Evolutionary conservation across 805 yeast genomes (phyloP), one percentile per base, ranked within the genome.

Genomic region (Saitoella complicata): DNA sequence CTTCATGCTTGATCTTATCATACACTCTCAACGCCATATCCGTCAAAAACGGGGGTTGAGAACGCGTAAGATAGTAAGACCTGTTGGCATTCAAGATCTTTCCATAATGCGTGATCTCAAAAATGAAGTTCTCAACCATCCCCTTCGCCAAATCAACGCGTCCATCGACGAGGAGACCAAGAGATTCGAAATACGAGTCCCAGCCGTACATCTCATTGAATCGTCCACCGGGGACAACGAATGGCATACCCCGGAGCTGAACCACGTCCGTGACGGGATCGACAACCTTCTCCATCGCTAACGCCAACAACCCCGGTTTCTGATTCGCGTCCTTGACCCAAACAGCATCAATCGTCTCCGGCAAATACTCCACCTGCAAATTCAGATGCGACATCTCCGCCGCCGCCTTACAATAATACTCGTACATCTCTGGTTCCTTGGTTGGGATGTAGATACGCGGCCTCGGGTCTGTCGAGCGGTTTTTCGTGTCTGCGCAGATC

Each of bases 191-290:
- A 58, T 91, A 88, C 1, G 95, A 85, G 60, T 88, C 98, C 98
- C 98, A 88, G 10, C 97, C 98, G 57, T 91, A 88, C 47, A 86
- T 71, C 63, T 88, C 98, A 64, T 91, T 91, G 63, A 88, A 88
- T 51, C 98, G 69, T 21, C 98, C 97, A 11, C 98, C 98, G 1
- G 98, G 98, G 29, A 88, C 97, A 11, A 84, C 81, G 60, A 88
- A 88, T 0, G 94, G 95, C 55, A 72, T 76, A 13, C 86, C 84
- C 37, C 71, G 66, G 40, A 80, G 53, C 9, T 70, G 67, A 11
- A 57, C 58, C 37, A 73, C 72, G 46, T 76, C 73, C 1, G 70
- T 62, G 6, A 39, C 41, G 11, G 80, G 76, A 51, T 76, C 76
- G 2, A 35, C 30, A 29, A 59, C 65, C 41, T 64, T 71, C 48